Evolutionary conservation across 2,329 filamentous ascomycete species (phyloP), one percentile per base, ranked within the genome.

Genomic region (Teratosphaeria destructans): DNA sequence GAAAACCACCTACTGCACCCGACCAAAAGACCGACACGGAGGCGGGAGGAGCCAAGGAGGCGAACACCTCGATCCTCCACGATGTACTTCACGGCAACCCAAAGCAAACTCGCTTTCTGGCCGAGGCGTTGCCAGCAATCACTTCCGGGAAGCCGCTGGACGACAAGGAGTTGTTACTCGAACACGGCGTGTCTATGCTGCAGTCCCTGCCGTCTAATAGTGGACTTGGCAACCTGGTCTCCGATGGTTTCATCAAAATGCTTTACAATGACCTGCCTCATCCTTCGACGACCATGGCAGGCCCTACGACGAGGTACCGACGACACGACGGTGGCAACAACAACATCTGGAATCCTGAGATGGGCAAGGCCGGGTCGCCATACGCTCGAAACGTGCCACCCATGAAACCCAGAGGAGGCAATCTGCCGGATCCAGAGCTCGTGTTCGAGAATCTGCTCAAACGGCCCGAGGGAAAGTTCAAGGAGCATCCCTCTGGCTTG

Each of bases 261-360:
- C 73, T 82, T 3, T 82, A 77, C 74, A 67, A 78, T 61, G 79
- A 81, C 64, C 71, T 82, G 14, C 79, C 79, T 35, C 80, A 82
- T 65, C 80, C 80, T 12, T 71, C 78, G 5, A 72, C 74, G 2
- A 78, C 78, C 23, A 64, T 76, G 12, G 75, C 78, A 49, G 79
- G 79, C 12, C 79, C 79, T 5, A 71, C 74, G 7, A 66, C 74
- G 12, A 72, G 74, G 61, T 79, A 78, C 64, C 68, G 77, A 63
- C 66, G 72, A 61, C 74, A 77, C 61, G 77, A 79, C 62, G 77
- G 77, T 5, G 71, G 75, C 39, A 70, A 70, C 23, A 79, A 79
- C 65, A 81, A 79, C 62, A 77, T 75, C 5, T 79, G 77, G 74
- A 65, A 72, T 49, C 78, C 79, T 1, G 77, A 81, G 57, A 78